Conservation (phyloP, 2,329 filamentous ascomycete species). For the Ophiostoma sp. region DNA sequence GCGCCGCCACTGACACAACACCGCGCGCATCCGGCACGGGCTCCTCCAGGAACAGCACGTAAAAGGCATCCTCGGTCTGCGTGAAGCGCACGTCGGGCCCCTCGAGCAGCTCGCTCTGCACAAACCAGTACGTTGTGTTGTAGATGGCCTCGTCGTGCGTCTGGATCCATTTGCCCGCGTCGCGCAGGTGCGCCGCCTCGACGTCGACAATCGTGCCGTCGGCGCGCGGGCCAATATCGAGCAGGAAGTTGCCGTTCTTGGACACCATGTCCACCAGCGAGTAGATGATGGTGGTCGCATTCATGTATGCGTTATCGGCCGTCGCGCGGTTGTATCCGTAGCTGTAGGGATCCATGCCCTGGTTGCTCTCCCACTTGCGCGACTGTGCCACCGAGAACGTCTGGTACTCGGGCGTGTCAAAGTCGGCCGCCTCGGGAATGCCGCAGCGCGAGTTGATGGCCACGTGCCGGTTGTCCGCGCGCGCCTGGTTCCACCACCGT, state of each 20-base stretch:
- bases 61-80: constrained; percentile 43
- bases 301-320: constrained; percentile 46
- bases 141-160: constrained; percentile 51
- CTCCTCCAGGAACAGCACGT: constrained; percentile 36
- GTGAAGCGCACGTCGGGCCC: constrained; percentile 41
- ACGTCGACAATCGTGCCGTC: constrained; percentile 49
- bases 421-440: constrained; percentile 43
- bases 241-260: constrained; percentile 53
- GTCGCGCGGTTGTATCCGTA: constrained; percentile 58
- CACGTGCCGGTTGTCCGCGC: constrained; percentile 26
- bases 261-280: constrained; percentile 48
- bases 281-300: constrained; percentile 43
- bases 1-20: constrained; percentile 32
- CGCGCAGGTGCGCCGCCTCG: constrained; percentile 44
- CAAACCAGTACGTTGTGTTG: constrained; percentile 51
- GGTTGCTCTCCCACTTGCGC: constrained; percentile 56
- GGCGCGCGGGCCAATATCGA: constrained; percentile 52
- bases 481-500: constrained; percentile 38
- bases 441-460: constrained; percentile 55
- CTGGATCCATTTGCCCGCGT: constrained; percentile 39
- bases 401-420: constrained; percentile 57
- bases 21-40: constrained; percentile 30
- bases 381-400: constrained; percentile 45
- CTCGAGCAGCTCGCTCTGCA: constrained; percentile 30
- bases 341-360: constrained; percentile 55